Evolutionary conservation across 176 grass and related monocot genomes (phyloP), one percentile per base, ranked within the genome.

Genomic region (Hsuehochloa calcarea): DNA sequence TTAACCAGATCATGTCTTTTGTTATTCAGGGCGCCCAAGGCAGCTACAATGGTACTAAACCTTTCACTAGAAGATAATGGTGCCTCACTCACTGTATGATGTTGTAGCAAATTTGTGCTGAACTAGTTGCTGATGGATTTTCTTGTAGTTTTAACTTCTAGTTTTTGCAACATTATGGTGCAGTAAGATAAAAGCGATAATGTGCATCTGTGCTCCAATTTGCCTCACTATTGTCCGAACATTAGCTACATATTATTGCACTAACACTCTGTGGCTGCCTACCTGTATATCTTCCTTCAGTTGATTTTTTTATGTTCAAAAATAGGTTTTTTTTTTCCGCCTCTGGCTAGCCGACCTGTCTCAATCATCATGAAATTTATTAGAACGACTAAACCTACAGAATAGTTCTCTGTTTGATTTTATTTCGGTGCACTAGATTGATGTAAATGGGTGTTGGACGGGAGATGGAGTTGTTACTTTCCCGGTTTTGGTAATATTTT

Each of bases 31-130:
- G 96, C 93, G 74, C 96, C 96, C 20, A 98, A 91, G 84, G 96
- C 96, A 59, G 96, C 96, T 82, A 93, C 89, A 13, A 93, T 98
- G 93, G 93, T 98, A 80, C 77, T 98, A 34, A 95, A 83, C 82
- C 89, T 98, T 63, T 90, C 89, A 10, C 73, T 82, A 17, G 96
- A 98, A 38, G 96, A 95, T 78, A 98, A 93, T 43, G 96, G 96
- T 4, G 80, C 93, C 41, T 95, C 96, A 25, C 77, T 95, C 29
- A 95, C 93, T 41, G 89, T 98, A 31, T 98, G 87, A 93, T 74
- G 49, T 1, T 72, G 66, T 74, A 71, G 31, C 61, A 68, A 80
- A 34, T 71, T 0, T 55, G 35, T 60, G 58, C 39, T 72, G 45
- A 31, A 73, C 74, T 67, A 65, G 58, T 67, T 22, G 31, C 66